Evolutionary conservation across 495 filamentous ascomycete genomes (phyloP).

Genomic region (Aspergillus olivimuriae): DNA sequence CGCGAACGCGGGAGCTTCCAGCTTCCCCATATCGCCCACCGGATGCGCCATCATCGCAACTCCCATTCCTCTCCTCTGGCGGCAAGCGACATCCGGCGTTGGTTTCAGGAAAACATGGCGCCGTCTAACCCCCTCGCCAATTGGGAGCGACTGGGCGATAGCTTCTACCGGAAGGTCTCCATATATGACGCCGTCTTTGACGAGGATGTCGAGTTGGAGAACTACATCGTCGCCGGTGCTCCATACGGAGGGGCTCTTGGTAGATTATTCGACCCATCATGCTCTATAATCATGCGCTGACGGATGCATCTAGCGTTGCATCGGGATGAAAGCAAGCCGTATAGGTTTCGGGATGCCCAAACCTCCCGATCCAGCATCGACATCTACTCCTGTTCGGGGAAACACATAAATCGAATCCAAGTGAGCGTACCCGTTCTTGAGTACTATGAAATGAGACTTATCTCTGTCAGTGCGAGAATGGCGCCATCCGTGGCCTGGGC

Average conservation of each 20-base stretch:
- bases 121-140: constrained; percentile 68
- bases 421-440: constrained; percentile 30
- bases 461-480: constrained; percentile 77
- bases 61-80: background rate
- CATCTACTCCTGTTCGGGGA: constrained; percentile 88
- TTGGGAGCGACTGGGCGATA: constrained; percentile 88
- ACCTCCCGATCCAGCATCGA: constrained; percentile 79
- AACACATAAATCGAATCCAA: constrained; percentile 65
- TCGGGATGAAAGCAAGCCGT: constrained; percentile 80
- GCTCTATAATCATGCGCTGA: constrained; percentile 10
- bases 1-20: no score
- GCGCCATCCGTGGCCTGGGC: constrained; percentile 78
- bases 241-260: constrained; percentile 93
- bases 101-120: no score
- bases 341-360: constrained; percentile 64
- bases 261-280: constrained; percentile 35
- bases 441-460: constrained; percentile 6
- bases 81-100: no score
- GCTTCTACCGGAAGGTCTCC: constrained; percentile 89
- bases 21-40: no score
- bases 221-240: constrained; percentile 86
- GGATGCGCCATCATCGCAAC: no score
- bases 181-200: constrained; percentile 90
- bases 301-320: constrained; percentile 58
- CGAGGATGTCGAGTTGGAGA: constrained; percentile 86